phyloP scores from a whole-genome alignment of 2,329 filamentous ascomycete genomes.

The Sporothrix dimorphospora region DNA sequence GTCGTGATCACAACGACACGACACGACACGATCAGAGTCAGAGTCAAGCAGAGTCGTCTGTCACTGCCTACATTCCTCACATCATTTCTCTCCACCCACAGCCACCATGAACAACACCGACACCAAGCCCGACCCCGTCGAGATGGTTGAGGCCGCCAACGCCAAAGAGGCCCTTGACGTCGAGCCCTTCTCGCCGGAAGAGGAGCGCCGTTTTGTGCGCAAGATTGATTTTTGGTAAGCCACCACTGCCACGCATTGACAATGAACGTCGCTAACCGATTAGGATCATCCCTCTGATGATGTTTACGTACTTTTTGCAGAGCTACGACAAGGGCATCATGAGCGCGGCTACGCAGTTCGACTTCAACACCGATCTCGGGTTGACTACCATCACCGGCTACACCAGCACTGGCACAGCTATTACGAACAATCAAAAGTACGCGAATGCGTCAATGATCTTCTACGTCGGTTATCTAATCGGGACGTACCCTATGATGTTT shows the following conservation, averaged over 20 bases:
- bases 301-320: constrained; percentile 25
- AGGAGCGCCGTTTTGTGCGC: constrained; percentile 17
- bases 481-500: constrained; percentile 25
- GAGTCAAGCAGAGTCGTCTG: not conserved
- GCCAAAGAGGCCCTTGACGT: constrained; percentile 7
- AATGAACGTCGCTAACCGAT: not conserved
- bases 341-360: constrained; percentile 22
- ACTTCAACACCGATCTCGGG: constrained; percentile 17
- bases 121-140: constrained; percentile 19
- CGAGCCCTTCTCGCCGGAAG: constrained; percentile 1
- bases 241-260: not conserved
- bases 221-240: constrained; percentile 18
- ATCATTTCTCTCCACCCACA: not conserved
- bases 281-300: constrained; percentile 21
- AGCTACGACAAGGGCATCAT: constrained; percentile 27
- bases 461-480: constrained; percentile 22
- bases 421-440: constrained; percentile 20
- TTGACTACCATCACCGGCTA: constrained; percentile 14
- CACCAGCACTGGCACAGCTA: not conserved
- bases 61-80: not conserved
- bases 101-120: not conserved
- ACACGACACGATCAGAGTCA: not conserved
- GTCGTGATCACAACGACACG: constrained; percentile 1
- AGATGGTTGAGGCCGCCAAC: constrained; percentile 19
- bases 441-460: constrained; percentile 24